phyloP scores from a whole-genome alignment of 78 protist species.

The Guillardia theta region DNA sequence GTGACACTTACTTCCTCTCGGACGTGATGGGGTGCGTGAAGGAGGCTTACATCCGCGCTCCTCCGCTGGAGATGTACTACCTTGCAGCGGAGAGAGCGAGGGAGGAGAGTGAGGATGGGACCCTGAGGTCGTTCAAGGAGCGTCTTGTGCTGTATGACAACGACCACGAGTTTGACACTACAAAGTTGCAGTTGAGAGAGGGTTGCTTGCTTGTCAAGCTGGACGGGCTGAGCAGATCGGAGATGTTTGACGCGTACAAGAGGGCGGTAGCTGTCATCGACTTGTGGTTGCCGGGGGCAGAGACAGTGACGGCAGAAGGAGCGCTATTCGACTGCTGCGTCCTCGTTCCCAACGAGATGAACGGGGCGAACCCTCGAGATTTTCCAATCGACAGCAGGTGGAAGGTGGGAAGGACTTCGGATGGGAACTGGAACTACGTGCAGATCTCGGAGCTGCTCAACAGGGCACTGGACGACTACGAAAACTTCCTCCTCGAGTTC shows the following conservation, averaged over 20 bases:
- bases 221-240: neutral
- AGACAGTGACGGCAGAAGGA: neutral
- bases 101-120: neutral
- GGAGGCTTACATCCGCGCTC: neutral
- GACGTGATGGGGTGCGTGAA: slow-evolving; percentile 29
- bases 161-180: neutral
- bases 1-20: neutral
- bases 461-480: slow-evolving; percentile 9
- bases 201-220: neutral
- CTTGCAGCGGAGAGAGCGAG: neutral
- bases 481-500: neutral
- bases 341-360: slow-evolving; percentile 23
- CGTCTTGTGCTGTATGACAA: neutral
- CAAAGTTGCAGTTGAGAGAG: neutral
- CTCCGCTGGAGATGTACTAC: neutral
- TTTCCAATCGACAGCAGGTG: neutral
- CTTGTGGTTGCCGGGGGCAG: slow-evolving; percentile 13
- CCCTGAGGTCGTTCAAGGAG: neutral
- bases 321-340: slow-evolving; percentile 4
- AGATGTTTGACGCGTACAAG: neutral
- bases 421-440: neutral
- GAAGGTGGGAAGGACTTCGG: neutral
- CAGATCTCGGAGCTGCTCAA: neutral
- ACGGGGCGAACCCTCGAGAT: slow-evolving; percentile 7
- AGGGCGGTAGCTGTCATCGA: neutral